phyloP scores from a whole-genome alignment of 495 filamentous ascomycete species.

The Trichoderma virens region DNA sequence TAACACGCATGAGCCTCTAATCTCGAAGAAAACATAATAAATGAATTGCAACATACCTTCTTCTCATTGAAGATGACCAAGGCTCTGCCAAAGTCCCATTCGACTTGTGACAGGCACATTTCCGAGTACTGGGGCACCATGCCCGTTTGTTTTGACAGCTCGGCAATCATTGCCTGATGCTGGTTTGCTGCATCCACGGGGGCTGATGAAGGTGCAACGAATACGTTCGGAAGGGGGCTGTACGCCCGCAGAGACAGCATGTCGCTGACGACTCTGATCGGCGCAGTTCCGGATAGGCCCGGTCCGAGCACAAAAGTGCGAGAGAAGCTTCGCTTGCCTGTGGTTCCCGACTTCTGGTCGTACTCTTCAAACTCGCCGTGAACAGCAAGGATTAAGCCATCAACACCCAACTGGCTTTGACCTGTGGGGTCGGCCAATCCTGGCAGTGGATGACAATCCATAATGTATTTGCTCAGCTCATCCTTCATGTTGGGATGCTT shows the following conservation, averaged over 20 bases:
- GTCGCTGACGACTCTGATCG: conserved; percentile 74
- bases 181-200: conserved; percentile 22
- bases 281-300: conserved; percentile 47
- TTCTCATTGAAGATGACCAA: conserved; percentile 57
- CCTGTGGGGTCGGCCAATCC: conserved; percentile 64
- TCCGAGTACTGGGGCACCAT: conserved; percentile 67
- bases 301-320: conserved; percentile 79
- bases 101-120: conserved; percentile 60
- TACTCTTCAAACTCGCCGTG: conserved; percentile 80
- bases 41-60: conserved; percentile 20
- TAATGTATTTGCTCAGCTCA: conserved; percentile 60
- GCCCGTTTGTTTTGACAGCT: conserved; percentile 58
- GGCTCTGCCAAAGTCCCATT: conserved; percentile 67
- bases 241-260: conserved; percentile 61
- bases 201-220: conserved; percentile 14
- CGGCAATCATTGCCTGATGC: conserved; percentile 54
- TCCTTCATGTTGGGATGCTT: conserved; percentile 61
- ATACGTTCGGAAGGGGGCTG: conserved; percentile 30
- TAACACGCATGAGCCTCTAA: not conserved
- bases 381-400: conserved; percentile 70
- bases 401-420: conserved; percentile 54
- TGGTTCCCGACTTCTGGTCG: conserved; percentile 42
- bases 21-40: not conserved
- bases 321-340: conserved; percentile 66
- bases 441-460: conserved; percentile 74